These are phyloP conservation scores for Botrytis tulipae DNA, from an alignment of 2,329 filamentous ascomycete species.

Conservation along the genomic window DNA sequence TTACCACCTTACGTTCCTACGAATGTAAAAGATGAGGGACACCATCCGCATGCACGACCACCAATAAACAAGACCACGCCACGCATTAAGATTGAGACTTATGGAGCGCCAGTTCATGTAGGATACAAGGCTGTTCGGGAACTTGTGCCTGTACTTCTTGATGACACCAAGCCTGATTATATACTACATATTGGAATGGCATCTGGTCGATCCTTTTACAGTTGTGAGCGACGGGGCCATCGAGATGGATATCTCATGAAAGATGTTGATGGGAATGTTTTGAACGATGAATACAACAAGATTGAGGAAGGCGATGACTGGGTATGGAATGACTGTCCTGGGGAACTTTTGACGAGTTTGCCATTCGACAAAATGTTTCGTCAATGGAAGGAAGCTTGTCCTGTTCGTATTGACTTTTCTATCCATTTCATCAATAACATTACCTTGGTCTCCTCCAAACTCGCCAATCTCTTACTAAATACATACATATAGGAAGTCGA, in stretches of 20 bases:
- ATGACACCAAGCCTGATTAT: constrained; percentile 53
- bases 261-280: constrained; percentile 66
- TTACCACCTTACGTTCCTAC: constrained; percentile 62
- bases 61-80: constrained; percentile 38
- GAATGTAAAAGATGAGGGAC: not conserved
- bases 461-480: not conserved
- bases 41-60: constrained; percentile 21
- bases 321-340: constrained; percentile 55
- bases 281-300: constrained; percentile 47
- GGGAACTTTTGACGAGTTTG: constrained; percentile 56
- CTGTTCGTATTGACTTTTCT: constrained; percentile 42
- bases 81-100: constrained; percentile 61
- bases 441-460: constrained; percentile 25
- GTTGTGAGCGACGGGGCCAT: constrained; percentile 68
- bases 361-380: constrained; percentile 55
- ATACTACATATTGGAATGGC: constrained; percentile 82
- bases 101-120: constrained; percentile 67
- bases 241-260: constrained; percentile 67
- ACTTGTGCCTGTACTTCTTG: constrained; percentile 58
- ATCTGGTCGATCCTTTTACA: constrained; percentile 60
- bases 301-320: constrained; percentile 45
- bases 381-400: constrained; percentile 53
- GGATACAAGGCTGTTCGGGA: constrained; percentile 65
- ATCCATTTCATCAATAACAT: constrained; percentile 31
- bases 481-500: constrained; percentile 33